Base-by-base conservation (phyloP, 129 eudicot genomes). In the Lactuca sativa region DNA sequence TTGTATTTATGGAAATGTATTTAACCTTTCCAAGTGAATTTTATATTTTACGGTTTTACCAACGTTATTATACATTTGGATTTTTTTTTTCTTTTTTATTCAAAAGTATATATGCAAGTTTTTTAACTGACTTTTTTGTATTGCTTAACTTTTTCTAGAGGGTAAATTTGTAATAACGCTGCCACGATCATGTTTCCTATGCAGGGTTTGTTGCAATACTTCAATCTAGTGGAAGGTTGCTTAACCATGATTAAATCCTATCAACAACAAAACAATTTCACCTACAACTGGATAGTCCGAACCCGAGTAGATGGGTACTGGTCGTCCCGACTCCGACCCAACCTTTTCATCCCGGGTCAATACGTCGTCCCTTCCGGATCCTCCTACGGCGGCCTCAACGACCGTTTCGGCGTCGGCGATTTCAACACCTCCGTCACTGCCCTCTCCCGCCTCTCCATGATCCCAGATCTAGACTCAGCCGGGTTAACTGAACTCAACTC, bases 261-360 rank as follows among this genome's bases (percentile, higher is more conserved):
- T 72, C 95, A 93, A 76, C 68, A 73, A 18, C 66, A 64, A 66
- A 72, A 86, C 80, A 86, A 82, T 75, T 92, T 89, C 82, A 89
- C 95, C 31, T 92, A 93, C 52, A 80, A 93, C 62, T 93, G 98
- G 98, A 82, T 93, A 9, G 77, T 93, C 73, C 90, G 98, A 15
- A 89, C 97, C 51, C 82, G 98, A 9, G 98, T 93, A 0, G 98
- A 93, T 44, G 90, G 92, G 1, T 93, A 82, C 67, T 93, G 98
- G 98, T 83, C 98, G 5, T 62, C 67, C 51, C 88, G 86, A 1
- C 67, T 93, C 5, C 57, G 64, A 18, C 87, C 92, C 47, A 71
- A 80, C 1, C 62, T 77, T 64, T 89, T 93, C 76, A 54, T 89
- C 12, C 92, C 85, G 75, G 87, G 80, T 44, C 80, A 65, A 0